Percentiles rank a stretch among this genome's conserved stretches.
phyloP scores from a whole-genome alignment of 1,284 basidiomycete genomes.

The Lentinus polychrous region DNA sequence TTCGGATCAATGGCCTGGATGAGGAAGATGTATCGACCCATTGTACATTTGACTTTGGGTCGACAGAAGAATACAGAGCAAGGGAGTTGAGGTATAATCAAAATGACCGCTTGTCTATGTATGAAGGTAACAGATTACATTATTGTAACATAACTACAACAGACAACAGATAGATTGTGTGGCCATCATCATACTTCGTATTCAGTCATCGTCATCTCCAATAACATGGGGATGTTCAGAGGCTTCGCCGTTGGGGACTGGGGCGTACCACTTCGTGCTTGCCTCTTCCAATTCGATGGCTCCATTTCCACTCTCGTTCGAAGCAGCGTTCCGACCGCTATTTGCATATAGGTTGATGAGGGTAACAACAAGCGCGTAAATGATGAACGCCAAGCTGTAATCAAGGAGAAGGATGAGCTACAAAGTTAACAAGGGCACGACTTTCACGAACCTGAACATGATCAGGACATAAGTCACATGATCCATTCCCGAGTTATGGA shows the following conservation, averaged over 20 bases:
- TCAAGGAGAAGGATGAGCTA: neutral
- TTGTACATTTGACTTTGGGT: no score
- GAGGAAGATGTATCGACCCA: no score
- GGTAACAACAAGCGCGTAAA: constrained; percentile 66
- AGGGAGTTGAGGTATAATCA: no score
- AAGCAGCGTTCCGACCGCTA: constrained; percentile 51
- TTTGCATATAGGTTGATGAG: constrained; percentile 53
- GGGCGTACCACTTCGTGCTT: constrained; percentile 24
- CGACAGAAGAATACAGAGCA: no score
- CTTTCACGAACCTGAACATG: constrained; percentile 60
- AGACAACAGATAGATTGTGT: no score
- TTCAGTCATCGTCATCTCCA: constrained; percentile 25
- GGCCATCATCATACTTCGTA: neutral
- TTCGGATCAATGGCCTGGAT: no score
- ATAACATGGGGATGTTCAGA: constrained; percentile 25
- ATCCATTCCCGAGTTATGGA: constrained; percentile 70
- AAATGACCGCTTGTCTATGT: no score
- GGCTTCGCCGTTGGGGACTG: constrained; percentile 21
- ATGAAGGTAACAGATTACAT: no score
- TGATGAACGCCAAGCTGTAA: constrained; percentile 60
- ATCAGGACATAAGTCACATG: constrained; percentile 85
- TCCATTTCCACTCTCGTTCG: constrained; percentile 14
- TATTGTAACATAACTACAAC: no score
- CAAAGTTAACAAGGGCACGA: neutral
- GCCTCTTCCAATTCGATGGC: constrained; percentile 26